Percentiles rank a stretch among this genome's conserved stretches.
Conservation (phyloP, 768 basidiomycete genomes). For the Trametes elegans region DNA sequence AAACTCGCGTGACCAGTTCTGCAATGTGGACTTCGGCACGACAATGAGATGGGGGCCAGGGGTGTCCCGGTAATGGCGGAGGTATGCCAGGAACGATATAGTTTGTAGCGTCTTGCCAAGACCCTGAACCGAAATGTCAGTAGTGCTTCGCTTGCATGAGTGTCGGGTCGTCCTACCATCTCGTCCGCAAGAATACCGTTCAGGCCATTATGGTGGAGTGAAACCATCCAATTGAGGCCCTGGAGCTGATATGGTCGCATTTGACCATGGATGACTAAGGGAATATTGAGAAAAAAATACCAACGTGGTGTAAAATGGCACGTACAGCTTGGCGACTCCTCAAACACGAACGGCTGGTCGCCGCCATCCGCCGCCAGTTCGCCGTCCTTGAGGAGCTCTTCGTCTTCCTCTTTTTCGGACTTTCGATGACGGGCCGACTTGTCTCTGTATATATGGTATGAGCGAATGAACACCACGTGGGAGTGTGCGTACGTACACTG, state of each 20-base stretch:
- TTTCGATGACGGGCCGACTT: constrained; percentile 83
- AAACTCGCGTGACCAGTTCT: constrained; percentile 97
- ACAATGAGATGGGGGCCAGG: constrained; percentile 90
- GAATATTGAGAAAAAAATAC: not conserved
- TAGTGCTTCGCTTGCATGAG: not conserved
- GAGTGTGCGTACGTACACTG: constrained; percentile 47
- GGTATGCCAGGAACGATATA: constrained; percentile 93
- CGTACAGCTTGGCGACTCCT: constrained; percentile 87
- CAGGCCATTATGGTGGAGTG: constrained; percentile 91
- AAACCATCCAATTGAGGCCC: constrained; percentile 97
- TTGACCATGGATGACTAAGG: constrained; percentile 83
- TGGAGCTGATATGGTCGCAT: constrained; percentile 97
- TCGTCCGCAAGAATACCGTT: constrained; percentile 98
- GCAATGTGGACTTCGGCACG: constrained; percentile 97
- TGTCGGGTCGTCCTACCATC: constrained; percentile 56
- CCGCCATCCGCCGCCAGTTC: constrained; percentile 77
- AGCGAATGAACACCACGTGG: not conserved
- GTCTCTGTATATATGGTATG: constrained; percentile 50
- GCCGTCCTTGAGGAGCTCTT: constrained; percentile 87
- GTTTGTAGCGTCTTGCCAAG: constrained; percentile 98
- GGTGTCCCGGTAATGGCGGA: constrained; percentile 77
- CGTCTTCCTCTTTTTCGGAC: constrained; percentile 98
- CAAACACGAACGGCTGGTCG: constrained; percentile 92
- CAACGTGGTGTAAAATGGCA: not conserved
- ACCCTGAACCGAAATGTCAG: constrained; percentile 50